A percentile compares a stretch with the other conserved stretches of the same genome.
These are phyloP conservation scores for Tricholoma hemisulphureum DNA, from an alignment of 768 basidiomycete genomes.

Conservation along the genomic window DNA sequence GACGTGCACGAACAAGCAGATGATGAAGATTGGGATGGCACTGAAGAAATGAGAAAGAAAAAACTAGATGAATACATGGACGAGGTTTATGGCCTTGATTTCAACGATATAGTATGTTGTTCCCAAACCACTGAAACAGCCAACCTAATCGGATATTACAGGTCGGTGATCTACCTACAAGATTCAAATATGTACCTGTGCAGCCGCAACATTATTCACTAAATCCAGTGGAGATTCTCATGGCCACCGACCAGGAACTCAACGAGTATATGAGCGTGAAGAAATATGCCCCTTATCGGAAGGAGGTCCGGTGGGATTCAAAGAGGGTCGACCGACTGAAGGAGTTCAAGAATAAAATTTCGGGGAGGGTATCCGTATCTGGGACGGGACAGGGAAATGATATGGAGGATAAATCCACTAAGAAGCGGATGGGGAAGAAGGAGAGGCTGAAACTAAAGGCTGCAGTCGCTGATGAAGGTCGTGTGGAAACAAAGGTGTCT, in stretches of 20 bases:
- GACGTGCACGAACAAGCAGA: slow-evolving; percentile 40
- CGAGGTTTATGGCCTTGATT: slow-evolving; percentile 86
- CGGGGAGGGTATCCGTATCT: slow-evolving; percentile 36
- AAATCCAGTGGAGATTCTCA: slow-evolving; percentile 80
- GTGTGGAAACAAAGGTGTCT: slow-evolving; percentile 10
- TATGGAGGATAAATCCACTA: slow-evolving; percentile 32
- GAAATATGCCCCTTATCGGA: slow-evolving; percentile 87
- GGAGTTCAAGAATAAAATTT: slow-evolving; percentile 68
- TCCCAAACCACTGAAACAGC: neutral
- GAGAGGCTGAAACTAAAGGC: slow-evolving; percentile 55
- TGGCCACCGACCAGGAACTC: slow-evolving; percentile 89
- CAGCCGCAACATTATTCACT: slow-evolving; percentile 64
- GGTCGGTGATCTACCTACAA: slow-evolving; percentile 88
- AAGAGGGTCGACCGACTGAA: slow-evolving; percentile 62
- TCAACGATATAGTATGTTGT: slow-evolving; percentile 85
- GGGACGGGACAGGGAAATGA: slow-evolving; percentile 20
- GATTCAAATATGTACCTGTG: slow-evolving; percentile 87
- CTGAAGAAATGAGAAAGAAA: slow-evolving; percentile 86
- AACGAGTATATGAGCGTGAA: slow-evolving; percentile 90
- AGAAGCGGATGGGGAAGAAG: slow-evolving; percentile 72
- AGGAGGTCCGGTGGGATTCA: slow-evolving; percentile 59
- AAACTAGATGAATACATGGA: slow-evolving; percentile 89
- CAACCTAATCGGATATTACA: slow-evolving; percentile 27
- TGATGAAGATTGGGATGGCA: slow-evolving; percentile 78
- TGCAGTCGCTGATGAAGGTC: slow-evolving; percentile 22